Evolutionary conservation across 306 rosid genomes (phyloP), one percentile per base, ranked within the genome.

Genomic region (Hippophae gyantsensis): DNA sequence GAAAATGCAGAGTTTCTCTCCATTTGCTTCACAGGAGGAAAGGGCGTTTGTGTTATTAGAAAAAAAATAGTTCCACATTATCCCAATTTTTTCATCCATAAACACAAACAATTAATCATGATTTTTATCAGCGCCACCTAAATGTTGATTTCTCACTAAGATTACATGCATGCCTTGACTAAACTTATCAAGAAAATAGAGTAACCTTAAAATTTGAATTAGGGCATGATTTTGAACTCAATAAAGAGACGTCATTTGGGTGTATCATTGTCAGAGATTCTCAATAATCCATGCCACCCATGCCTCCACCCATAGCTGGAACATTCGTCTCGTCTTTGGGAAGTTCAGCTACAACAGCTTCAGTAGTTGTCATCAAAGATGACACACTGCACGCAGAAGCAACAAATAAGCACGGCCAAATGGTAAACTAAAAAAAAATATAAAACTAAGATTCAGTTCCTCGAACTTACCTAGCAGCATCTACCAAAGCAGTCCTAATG

Each of bases 341-440:
- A 57, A 85, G 84, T 71, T 92, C 98, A 8, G 75, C 68, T 45
- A 92, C 95, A 10, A 92, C 41, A 57, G 96, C 98, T 64, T 92
- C 98, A 1, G 98, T 92, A n/a, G 98, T 92, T 13, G 96, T 83
- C 95, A 92, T 82, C 76, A 92, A 75, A 48, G 98, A 92, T 13
- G 98, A 87, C 58, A 92, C 95, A 56, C 98, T 92, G 83, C 81
- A 82, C 7, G 9, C 42, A 59, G 62, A 67, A 71, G 38, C 6
- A 18, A 62, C 26, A 61, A 8, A 56, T 62, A 13, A n/a, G 23
- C 45, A 18, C 40, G 13, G 23, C 32, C 12, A 42, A 14, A 54
- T 42, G 46, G 25, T 11, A 67, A 49, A 9, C 27, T 43, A 13
- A 48, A 42, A 43, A 25, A 9, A 51, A 42, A 41, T 54, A 18